Evolutionary conservation across 257 asterid species (phyloP), one percentile per base, ranked within the genome.

Genomic region (Solanum sitiens): DNA sequence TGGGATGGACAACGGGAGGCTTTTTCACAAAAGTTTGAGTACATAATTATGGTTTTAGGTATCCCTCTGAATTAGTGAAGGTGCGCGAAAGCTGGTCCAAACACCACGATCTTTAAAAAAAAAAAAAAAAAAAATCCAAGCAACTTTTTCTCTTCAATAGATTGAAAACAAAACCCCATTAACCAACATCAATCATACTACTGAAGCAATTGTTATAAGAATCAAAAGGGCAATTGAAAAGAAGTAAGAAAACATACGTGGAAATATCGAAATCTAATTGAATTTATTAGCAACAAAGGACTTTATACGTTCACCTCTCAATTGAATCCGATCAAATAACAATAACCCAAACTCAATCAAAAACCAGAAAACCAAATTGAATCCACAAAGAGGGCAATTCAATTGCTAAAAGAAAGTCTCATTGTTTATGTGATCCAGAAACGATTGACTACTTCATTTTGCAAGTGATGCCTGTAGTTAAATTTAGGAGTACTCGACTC

Each of bases 71-170:
- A 16, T 53, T 53, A 53, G 63, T 16, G 0, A 2, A 21, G 21
- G 21, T 15, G 61, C 0, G 0, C 0, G 1, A 53, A 53, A 53
- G 4, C 3, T 53, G 1, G 1, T 8, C 63, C 4, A 0, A 53
- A 53, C n/a, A 16, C 61, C 20, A 8, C 20, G 2, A 3, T 18
- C 4, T 6, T 53, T 16, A 7, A 39, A 40, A 40, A 53, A 53
- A 53, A 53, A 16, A 16, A 0, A 6, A 6, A 16, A 15, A n/a
- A n/a, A n/a, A n/a, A n/a, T 53, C 10, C 4, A 50, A 50, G 61
- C 63, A 16, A 53, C n/a, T 16, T 53, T 18, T 53, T 53, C 7
- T 2, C 63, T 53, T 7, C 11, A 53, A 53, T 53, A 53, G n/a
- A 18, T 53, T 18, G 63, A 53, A 53, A 53, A 53, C 63, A 53